Base-by-base conservation (phyloP, 495 filamentous ascomycete species). In the Daldinia childiae region DNA sequence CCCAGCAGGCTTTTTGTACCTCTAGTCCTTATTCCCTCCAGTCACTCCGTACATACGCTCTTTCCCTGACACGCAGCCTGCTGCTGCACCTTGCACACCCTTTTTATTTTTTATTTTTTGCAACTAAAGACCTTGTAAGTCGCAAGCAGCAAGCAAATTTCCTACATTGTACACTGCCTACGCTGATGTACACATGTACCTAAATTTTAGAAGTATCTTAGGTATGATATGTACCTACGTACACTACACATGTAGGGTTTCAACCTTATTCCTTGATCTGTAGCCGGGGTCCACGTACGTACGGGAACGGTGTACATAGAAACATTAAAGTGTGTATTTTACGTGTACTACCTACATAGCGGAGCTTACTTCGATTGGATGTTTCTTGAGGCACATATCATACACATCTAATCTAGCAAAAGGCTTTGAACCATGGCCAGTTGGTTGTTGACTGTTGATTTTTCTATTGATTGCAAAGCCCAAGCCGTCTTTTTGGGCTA, bases 61-160 rank as follows among this genome's bases (percentile, higher is more conserved):
- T 41, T 64, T 64, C 19, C 50, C 65, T 58, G 58, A 62, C 43
- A 61, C 58, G 63, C 50, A 30, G 50, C 27, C 50, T 54, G 58
- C 29, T 58, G 58, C 64, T 59, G 69, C 64, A 62, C 62, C 69
- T 63, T 62, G 36, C 51, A 21, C 58, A 24, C 39, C 34, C n/a
- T 27, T 54, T 29, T n/a, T n/a, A n/a, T n/a, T n/a, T n/a, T n/a
- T n/a, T n/a, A n/a, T n/a, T n/a, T 4, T 30, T 54, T 54, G 43
- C 43, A 24, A 8, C 8, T 24, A 21, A 48, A 3, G 43, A 21
- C 43, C 43, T 48, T 48, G 17, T 19, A 48, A 48, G 7, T 48
- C 43, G 43, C 43, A 48, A 21, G 43, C 43, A 48, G 43, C 43
- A 48, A 48, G 43, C 43, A 48, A 48, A 48, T 48, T 21, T 48